Evolutionary conservation across 2,329 filamentous ascomycete species (phyloP), one percentile per base, ranked within the genome.

Genomic region (Phaeosphaeria sp.): DNA sequence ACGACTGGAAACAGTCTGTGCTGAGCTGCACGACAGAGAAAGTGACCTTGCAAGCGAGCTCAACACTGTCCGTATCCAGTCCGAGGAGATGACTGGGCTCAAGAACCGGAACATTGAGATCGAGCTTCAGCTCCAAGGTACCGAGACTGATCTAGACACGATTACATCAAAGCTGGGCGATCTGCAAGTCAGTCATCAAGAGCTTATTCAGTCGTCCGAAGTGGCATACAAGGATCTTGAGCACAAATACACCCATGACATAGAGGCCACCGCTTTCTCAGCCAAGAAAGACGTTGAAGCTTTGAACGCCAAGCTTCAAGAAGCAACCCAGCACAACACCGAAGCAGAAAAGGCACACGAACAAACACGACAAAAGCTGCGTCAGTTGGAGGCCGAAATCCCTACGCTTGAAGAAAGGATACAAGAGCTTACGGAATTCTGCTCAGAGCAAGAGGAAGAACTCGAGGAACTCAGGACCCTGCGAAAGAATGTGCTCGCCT

Each of bases 1-100:
- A 13, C 56, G 64, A 43, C 55, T 80, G 24, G 73, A 78, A 45
- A 64, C 77, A 24, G 54, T 80, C 4, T 71, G 68, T 15, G 68
- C 67, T 25, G 73, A 66, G 7, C 55, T 66, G 2, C 59, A 67
- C 8, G 48, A 63, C 56, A 59, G n/a, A 43, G 65, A 39, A 56
- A 76, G 65, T 8, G 55, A 63, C 8, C 49, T 76, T n/a, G 59
- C 72, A 27, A 33, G 61, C 18, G 67, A 74, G 56, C 63, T 61
- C 3, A 40, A 55, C 18, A 59, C 49, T 6, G 47, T 33, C 8
- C 53, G 30, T 21, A 51, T 48, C 1, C 66, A 69, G 52, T 57
- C 55, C 6, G 59, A 67, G 4, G 66, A 75, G 20, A 61, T 78
- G 2, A 46, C 57, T 24, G 58, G 49, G 6, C 62, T 78, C 9